Evolutionary conservation across 1,139 yeast genomes (phyloP), one percentile per base, ranked within the genome.

Genomic region (Pichia sp.): DNA sequence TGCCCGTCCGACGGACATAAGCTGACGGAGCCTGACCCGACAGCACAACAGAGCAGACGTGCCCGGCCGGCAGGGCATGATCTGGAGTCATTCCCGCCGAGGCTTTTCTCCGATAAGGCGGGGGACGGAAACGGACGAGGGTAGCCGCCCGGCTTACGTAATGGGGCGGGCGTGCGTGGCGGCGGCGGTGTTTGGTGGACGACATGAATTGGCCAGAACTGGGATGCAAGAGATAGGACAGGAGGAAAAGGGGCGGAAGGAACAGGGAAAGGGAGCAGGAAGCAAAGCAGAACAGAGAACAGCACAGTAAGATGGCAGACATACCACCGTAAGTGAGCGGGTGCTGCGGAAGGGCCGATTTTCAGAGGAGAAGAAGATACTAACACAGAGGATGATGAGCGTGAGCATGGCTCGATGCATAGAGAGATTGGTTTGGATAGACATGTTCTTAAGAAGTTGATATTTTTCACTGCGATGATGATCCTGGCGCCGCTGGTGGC

Each of bases 401-500:
- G 24, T n/a, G n/a, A n/a, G n/a, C n/a, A n/a, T n/a, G n/a, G n/a
- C n/a, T n/a, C n/a, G n/a, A n/a, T n/a, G n/a, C n/a, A n/a, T n/a
- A n/a, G n/a, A n/a, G n/a, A n/a, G n/a, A n/a, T n/a, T n/a, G n/a
- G n/a, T n/a, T n/a, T n/a, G n/a, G 24, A 62, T 61, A 83, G 90
- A 62, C 68, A 81, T 41, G 91, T 86, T 53, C 72, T 86, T 53
- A 78, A 77, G 61, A 92, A 92, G 71, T 81, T 93, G 61, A 79
- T 89, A 70, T 78, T 88, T 64, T 92, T 90, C 79, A 90, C 98
- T 12, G 89, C 79, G 3, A 90, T 95, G 52, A 92, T 93, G 97
- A 83, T 93, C 55, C 70, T 83, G 34, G 78, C 85, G 50, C 99
- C 99, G 9, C 67, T 93, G 62, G 58, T 78, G 49, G 75, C 90